Conservation (phyloP, 1,284 basidiomycete genomes). For the Puccinia triticina region DNA sequence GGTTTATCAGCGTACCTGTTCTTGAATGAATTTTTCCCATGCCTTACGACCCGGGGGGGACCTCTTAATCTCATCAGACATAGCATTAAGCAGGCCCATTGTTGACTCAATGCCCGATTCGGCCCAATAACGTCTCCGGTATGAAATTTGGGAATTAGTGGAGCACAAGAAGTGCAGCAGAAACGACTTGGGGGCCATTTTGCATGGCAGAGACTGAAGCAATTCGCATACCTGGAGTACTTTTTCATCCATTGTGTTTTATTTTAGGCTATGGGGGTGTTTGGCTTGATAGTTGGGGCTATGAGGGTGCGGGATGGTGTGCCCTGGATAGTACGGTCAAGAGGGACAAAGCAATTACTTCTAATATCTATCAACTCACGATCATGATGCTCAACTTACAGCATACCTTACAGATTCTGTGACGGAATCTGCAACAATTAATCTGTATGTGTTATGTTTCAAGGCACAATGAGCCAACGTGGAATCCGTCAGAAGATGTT, state of each 20-base stretch:
- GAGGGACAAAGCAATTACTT: too few species aligned
- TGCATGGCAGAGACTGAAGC: background rate
- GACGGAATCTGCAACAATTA: too few species aligned
- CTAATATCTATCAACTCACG: too few species aligned
- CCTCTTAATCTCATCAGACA: background rate
- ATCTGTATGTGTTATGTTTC: too few species aligned
- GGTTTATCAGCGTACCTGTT: background rate
- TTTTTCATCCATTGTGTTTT: background rate
- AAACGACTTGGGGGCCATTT: slow-evolving; percentile 2
- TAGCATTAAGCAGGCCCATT: background rate
- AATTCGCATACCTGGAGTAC: background rate
- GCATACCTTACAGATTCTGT: too few species aligned
- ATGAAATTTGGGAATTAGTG: background rate
- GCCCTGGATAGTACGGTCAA: too few species aligned
- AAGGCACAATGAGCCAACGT: too few species aligned
- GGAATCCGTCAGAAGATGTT: too few species aligned
- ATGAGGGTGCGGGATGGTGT: too few species aligned
- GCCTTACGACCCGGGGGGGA: background rate
- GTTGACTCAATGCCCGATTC: background rate
- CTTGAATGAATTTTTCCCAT: background rate
- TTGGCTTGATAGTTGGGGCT: too few species aligned
- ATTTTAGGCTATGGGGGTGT: too few species aligned
- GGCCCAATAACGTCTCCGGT: background rate
- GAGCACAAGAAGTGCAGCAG: background rate
- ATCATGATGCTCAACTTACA: too few species aligned